Base-by-base conservation (phyloP, 768 basidiomycete species). In the Trametopsis cervina region DNA sequence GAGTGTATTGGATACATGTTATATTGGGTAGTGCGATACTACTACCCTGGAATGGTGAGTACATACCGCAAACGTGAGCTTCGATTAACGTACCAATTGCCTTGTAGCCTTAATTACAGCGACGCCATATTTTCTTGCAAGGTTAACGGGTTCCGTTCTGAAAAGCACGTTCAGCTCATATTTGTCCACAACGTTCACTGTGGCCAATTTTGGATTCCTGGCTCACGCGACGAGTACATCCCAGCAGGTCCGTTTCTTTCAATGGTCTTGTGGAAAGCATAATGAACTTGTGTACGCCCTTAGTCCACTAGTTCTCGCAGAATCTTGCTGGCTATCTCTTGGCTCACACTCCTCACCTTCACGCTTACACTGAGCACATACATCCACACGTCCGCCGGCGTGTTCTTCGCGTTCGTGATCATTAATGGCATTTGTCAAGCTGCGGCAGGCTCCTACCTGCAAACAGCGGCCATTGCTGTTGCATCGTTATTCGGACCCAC, bases 11-110 rank as follows among this genome's bases (percentile, higher is more conserved):
- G 80, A 75, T 83, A 36, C 75, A 81, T 55, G 86, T 89, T 54
- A 63, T 85, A 20, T 64, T 93, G 15, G 90, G 92, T 2, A 83
- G 83, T 48, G 85, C 88, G 17, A 76, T 85, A 3, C 72, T 96
- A 5, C 66, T 96, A 15, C 83, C 89, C 23, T 96, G 92, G 92
- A 95, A 93, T 60, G 90, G 92, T 91, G 62, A 60, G 75, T 57
- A 9, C 17, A 9, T 27, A 40, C 23, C 40, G 5, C 42, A 13
- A 25, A 49, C 15, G 10, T 27, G 17, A 40, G 25, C 25, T 9
- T 13, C 12, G 38, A 23, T 39, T 40, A 4, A 27, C 27, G 27
- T 46, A 39, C 23, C 22, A n/a, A n/a, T n/a, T n/a, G n/a, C n/a
- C 13, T n/a, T 20, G 17, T 49, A 95, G 92, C 83, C 1, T 69